Evolutionary conservation across 1,139 yeast genomes (phyloP).

Genomic region (Yamadazyma membranifaciens): DNA sequence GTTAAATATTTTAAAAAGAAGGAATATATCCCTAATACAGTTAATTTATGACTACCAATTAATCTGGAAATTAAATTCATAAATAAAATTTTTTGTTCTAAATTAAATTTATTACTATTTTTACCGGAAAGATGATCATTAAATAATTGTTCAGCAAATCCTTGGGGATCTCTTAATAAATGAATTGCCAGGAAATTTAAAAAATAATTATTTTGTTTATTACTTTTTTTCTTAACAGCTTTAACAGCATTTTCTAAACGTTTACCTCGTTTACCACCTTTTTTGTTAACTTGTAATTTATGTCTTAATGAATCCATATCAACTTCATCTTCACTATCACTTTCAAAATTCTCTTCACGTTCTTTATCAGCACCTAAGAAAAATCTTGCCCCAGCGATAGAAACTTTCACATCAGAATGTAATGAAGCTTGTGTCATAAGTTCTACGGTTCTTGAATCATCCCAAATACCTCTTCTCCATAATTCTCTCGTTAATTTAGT

Average conservation of each 20-base stretch:
- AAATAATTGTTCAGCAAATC: slow-evolving; percentile 86
- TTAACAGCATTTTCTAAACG: slow-evolving; percentile 74
- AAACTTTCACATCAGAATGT: slow-evolving; percentile 84
- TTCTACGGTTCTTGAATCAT: slow-evolving; percentile 92
- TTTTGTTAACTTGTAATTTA: slow-evolving; percentile 79
- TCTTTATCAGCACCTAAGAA: slow-evolving; percentile 95
- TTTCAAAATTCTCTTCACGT: slow-evolving; percentile 79
- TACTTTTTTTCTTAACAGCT: slow-evolving; percentile 57
- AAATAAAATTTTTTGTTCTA: slow-evolving; percentile 86
- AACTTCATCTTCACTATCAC: slow-evolving; percentile 68
- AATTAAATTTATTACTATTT: slow-evolving; percentile 61
- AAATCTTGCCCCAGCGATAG: slow-evolving; percentile 85
- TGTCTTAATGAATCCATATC: slow-evolving; percentile 73
- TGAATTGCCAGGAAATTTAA: slow-evolving; percentile 94
- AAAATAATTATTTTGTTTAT: slow-evolving; percentile 60
- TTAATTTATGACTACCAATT: slow-evolving; percentile 91
- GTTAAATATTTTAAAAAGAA: slow-evolving; percentile 85
- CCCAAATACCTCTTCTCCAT: slow-evolving; percentile 99
- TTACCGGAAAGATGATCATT: slow-evolving; percentile 69
- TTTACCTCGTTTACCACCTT: slow-evolving; percentile 74
- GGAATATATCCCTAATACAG: slow-evolving; percentile 85
- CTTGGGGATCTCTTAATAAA: slow-evolving; percentile 93
- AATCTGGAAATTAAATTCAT: slow-evolving; percentile 85
- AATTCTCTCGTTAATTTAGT: slow-evolving; percentile 90
- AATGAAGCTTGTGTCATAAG: slow-evolving; percentile 94